Evolutionary conservation across 1,284 basidiomycete species (phyloP).

Genomic region (Irpex rosettiformis): DNA sequence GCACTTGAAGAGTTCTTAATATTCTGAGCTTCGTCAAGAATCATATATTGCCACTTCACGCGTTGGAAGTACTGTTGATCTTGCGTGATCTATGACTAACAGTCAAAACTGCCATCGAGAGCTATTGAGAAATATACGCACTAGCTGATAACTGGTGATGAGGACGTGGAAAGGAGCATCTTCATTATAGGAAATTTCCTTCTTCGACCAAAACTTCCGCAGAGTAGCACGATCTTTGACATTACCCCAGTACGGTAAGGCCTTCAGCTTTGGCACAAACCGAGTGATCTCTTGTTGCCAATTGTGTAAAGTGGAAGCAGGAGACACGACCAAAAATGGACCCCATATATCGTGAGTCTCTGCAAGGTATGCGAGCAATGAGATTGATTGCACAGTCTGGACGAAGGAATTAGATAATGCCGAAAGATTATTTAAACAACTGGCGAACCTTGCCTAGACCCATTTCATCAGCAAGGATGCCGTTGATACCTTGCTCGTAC

Average conservation of each 20-base stretch:
- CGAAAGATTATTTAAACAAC: too few species aligned
- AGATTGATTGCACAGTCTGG: slow-evolving; percentile 99
- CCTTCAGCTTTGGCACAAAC: slow-evolving; percentile 93
- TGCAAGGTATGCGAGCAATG: slow-evolving; percentile 93
- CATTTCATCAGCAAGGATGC: slow-evolving; percentile 99
- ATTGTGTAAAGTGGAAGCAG: slow-evolving; percentile 96
- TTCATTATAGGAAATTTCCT: slow-evolving; percentile 93
- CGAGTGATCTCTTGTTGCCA: slow-evolving; percentile 99
- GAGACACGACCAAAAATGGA: slow-evolving; percentile 98
- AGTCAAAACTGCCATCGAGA: slow-evolving; percentile 3
- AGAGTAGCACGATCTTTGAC: slow-evolving; percentile 95
- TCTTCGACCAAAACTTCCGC: slow-evolving; percentile 98
- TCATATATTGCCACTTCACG: slow-evolving; percentile 99
- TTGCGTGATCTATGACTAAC: slow-evolving; percentile 70
- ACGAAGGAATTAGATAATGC: slow-evolving; percentile 2
- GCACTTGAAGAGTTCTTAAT: slow-evolving; percentile 99
- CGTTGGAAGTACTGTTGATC: slow-evolving; percentile 99
- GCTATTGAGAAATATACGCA: slow-evolving; percentile 12
- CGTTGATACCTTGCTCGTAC: slow-evolving; percentile 99
- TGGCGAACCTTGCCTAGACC: slow-evolving; percentile 81
- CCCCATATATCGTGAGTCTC: slow-evolving; percentile 99
- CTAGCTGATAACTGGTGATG: slow-evolving; percentile 96
- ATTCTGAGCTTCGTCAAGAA: slow-evolving; percentile 98
- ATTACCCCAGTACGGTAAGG: slow-evolving; percentile 97
- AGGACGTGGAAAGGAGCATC: slow-evolving; percentile 97